Base-by-base conservation (phyloP, 345 rosid species). In the Brassica nigra region DNA sequence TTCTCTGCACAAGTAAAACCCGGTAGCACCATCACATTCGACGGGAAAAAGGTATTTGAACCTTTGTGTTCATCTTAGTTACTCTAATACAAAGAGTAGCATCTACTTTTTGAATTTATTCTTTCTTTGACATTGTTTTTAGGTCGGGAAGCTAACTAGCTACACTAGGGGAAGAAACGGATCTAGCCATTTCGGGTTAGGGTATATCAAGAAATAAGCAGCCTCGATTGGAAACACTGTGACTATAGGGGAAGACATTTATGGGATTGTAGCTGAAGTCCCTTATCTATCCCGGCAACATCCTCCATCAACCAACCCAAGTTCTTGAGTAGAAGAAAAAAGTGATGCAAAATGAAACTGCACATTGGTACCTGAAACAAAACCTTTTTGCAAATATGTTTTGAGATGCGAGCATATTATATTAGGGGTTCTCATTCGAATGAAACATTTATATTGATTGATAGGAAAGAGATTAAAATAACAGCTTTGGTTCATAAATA, bases 101-200 rank as follows among this genome's bases (percentile, higher is more conserved):
- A 37, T 8, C 36, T 37, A 0, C 11, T 6, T 3, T 18, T 65
- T 23, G 27, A 49, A 68, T 23, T 4, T 62, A 55, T 65, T 55
- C 0, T 49, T 54, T 54, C 20, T 23, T 34, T 74, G n/a, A 68
- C 20, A 23, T 34, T 76, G 6, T 63, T 4, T 69, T 72, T 67
- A 92, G 97, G 90, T 92, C 5, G 97, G 98, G 18, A 90, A 70
- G 81, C 83, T 90, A 75, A 91, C 98, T 28, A 91, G 98, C 89
- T 89, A 86, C 80, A 86, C 93, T 11, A 23, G 27, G 27, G 27
- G 27, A 23, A 23, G 27, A 23, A 23, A 23, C 27, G 1, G 27
- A 23, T 23, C 27, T 23, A 23, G 27, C 27, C 27, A 23, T 23
- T 23, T 23, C 27, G 27, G 27, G 27, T 23, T 23, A 23, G 27